Base-by-base conservation (phyloP, 2,329 filamentous ascomycete genomes). In the Aspergillus awamori region DNA sequence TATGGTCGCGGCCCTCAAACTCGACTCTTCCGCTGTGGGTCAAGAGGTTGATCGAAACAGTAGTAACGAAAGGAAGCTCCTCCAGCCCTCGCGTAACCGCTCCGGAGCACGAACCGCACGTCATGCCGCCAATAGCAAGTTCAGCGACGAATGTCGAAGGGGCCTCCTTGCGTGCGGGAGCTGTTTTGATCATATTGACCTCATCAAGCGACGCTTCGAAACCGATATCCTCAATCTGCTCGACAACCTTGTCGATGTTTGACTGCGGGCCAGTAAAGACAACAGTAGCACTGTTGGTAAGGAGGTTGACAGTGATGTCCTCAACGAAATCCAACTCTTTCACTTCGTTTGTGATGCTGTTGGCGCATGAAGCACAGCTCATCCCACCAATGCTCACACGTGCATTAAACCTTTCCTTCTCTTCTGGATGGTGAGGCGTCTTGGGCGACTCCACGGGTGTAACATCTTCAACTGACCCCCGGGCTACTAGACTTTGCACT, bases 331-430 rank as follows among this genome's bases (percentile, higher is more conserved):
- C 80, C 22, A 82, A 75, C 63, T 86, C 84, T 51, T 84, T 77
- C 39, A 92, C 74, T 63, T 85, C 84, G 6, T 83, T 77, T 11
- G 84, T 87, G 66, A 92, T 85, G 41, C 82, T 81, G 69, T 87
- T 88, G 57, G 83, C 82, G 69, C 90, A 93, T 11, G 88, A 83
- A 13, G 87, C 86, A 71, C 90, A 92, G 4, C 87, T 91, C 89
- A 93, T 92, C 56, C 89, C 89, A 28, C 83, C 86, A 43, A 93
- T 82, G 20, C 87, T 78, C 15, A 82, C 66, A 10, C 68, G 70
- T 4, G 76, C 73, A 38, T 43, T 67, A 53, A 68, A 76, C 48
- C 63, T 65, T 47, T 65, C 61, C 10, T 43, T 36, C n/a, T 13
- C 20, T 13, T 57, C 17, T 5, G 47, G 5, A 33, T 48, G 5